Base-by-base conservation (phyloP, 2,329 filamentous ascomycete genomes). In the Aureobasidium musti region DNA sequence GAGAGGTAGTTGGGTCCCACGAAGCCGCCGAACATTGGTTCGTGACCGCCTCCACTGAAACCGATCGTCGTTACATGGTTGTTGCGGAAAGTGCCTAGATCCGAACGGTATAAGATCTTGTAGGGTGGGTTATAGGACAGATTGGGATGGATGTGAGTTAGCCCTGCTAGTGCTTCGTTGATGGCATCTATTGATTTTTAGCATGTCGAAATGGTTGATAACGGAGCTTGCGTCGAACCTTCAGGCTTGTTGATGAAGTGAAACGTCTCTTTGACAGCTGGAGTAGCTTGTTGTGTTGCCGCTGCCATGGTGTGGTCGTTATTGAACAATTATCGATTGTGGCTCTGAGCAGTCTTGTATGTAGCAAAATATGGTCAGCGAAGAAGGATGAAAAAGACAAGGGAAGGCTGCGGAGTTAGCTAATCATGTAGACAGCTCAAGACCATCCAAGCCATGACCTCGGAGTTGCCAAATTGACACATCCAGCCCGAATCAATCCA, bases 1-100 rank as follows among this genome's bases (percentile, higher is more conserved):
- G 84, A 80, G n/a, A 89, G 81, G 76, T 88, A 80, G 73, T 86
- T 87, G 66, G 77, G 73, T 64, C 87, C 87, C 1, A 89, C 87
- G 71, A 88, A 89, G 64, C 86, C 86, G 2, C 84, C 80, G 82
- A 86, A 88, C 69, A 86, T 86, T 23, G 86, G 86, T 71, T 88
- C 86, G 74, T 78, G 76, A 26, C 76, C 76, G 56, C 75, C 76
- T 52, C 76, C 76, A 4, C 74, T 73, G 69, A 77, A 77, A 35
- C 73, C 76, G 50, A 77, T 75, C 28, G 74, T 75, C 5, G 75
- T 77, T 45, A 77, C 76, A 67, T 76, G 74, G 33, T 70, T 65
- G 53, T 68, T 47, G 57, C 70, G 71, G 70, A 77, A 77, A 10
- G 69, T 66, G 45, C 67, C 26, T 23, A 77, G 71, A 68, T 77